These are phyloP conservation scores for Colletotrichum cordylinicola DNA, from an alignment of 2,329 filamentous ascomycete genomes.

Conservation along the genomic window DNA sequence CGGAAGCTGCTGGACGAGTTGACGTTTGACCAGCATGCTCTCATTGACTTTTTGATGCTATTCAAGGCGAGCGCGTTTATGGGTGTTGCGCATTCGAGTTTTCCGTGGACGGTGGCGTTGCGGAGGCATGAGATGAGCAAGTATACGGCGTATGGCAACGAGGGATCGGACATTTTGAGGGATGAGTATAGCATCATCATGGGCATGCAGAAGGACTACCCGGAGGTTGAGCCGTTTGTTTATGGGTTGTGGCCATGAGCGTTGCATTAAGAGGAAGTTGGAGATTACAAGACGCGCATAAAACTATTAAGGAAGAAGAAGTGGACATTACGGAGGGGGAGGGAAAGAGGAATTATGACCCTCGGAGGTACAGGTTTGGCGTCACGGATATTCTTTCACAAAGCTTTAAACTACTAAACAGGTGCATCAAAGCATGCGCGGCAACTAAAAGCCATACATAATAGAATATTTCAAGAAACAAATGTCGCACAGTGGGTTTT, in stretches of 20 bases:
- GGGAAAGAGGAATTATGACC: neutral
- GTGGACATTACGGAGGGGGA: neutral
- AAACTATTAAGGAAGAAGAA: neutral
- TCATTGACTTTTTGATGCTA: constrained; percentile 37
- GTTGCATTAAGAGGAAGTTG: neutral
- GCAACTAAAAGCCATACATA: neutral
- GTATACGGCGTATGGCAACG: constrained; percentile 29
- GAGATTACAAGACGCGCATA: neutral
- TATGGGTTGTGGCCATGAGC: constrained; percentile 33
- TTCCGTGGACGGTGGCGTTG: constrained; percentile 37
- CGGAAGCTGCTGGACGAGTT: constrained; percentile 25
- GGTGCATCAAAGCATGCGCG: neutral
- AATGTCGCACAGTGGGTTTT: fast-evolving
- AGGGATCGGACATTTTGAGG: constrained; percentile 33
- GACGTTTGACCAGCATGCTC: constrained; percentile 37
- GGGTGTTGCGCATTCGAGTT: constrained; percentile 37
- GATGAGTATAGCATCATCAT: constrained; percentile 37
- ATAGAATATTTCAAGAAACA: neutral
- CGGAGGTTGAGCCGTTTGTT: constrained; percentile 33
- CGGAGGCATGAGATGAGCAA: constrained; percentile 36
- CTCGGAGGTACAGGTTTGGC: neutral
- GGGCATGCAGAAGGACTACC: constrained; percentile 35
- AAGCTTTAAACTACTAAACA: neutral
- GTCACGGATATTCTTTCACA: neutral
- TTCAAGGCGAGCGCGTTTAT: constrained; percentile 37